These are phyloP conservation scores for Cardamine resedifolia DNA, from an alignment of 345 rosid genomes.

Conservation along the genomic window DNA sequence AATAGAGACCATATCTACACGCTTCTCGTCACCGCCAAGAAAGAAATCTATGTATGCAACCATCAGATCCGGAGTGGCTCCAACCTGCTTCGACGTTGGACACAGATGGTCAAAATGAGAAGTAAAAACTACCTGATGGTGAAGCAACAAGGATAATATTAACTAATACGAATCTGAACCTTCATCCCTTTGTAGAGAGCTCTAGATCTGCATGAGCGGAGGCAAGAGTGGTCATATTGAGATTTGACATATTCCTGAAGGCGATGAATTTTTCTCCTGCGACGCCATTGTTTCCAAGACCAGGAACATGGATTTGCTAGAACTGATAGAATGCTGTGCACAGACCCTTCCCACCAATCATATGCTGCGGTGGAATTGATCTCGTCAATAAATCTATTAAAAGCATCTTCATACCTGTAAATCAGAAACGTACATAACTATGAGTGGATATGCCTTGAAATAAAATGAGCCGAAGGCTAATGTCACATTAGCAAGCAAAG, in stretches of 20 bases:
- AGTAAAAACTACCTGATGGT: neutral
- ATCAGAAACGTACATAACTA: constrained; percentile 23
- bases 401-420: constrained; percentile 94
- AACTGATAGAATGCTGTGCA: constrained; percentile 84
- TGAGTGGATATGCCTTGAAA: constrained; percentile 13
- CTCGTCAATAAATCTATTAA: constrained; percentile 93
- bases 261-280: constrained; percentile 80
- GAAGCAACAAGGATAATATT: constrained; percentile 13
- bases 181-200: constrained; percentile 99
- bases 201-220: constrained; percentile 97
- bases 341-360: constrained; percentile 99
- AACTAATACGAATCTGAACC: constrained; percentile 45
- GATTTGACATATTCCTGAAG: constrained; percentile 97
- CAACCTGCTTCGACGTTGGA: constrained; percentile 57
- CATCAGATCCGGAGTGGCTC: constrained; percentile 95
- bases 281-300: constrained; percentile 99
- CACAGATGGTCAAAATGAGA: constrained; percentile 2
- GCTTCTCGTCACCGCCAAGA: constrained; percentile 99
- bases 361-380: constrained; percentile 96
- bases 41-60: constrained; percentile 91
- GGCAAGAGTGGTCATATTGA: constrained; percentile 97
- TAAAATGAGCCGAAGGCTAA: constrained; percentile 17
- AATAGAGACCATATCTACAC: constrained; percentile 82
- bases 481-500: neutral
- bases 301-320: constrained; percentile 97